Conservation (phyloP, 257 asterid genomes). For the Ilex aquifolium region DNA sequence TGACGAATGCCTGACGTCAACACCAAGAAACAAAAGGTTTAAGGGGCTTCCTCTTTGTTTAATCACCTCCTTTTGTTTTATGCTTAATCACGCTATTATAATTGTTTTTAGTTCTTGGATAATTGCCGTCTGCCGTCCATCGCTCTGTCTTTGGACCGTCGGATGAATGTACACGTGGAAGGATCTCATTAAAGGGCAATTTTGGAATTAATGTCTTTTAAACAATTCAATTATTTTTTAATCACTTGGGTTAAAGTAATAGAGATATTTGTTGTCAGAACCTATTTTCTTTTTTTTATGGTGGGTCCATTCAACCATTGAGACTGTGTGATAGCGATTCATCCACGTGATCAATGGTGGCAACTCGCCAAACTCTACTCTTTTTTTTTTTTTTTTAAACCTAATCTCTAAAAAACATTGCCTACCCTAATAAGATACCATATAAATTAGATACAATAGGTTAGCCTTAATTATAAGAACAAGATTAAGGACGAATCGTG, state of each 20-base stretch:
- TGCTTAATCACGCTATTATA: not conserved
- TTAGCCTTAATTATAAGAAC: no score
- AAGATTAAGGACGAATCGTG: no score
- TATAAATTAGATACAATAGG: no score
- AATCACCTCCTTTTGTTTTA: not conserved
- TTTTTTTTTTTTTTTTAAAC: constrained; percentile 7
- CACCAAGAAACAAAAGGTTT: not conserved
- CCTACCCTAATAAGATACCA: no score
- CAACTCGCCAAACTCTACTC: constrained; percentile 16
- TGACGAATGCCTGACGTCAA: constrained; percentile 15
- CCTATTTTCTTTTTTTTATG: not conserved
- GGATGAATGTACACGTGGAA: not conserved
- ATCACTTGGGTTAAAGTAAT: constrained; percentile 1
- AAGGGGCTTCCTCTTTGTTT: not conserved
- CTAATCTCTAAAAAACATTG: constrained; percentile 6
- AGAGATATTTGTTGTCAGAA: constrained; percentile 5
- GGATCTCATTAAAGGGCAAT: not conserved
- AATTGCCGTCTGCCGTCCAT: not conserved
- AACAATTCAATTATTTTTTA: not conserved
- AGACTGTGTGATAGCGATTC: constrained; percentile 13
- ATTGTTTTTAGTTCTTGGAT: not conserved
- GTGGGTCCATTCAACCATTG: constrained; percentile 14
- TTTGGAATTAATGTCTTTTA: not conserved
- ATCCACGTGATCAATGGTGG: constrained; percentile 30
- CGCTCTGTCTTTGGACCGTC: not conserved